These are phyloP conservation scores for Penicillium janthinellum DNA, from an alignment of 2,329 filamentous ascomycete genomes.

Conservation along the genomic window DNA sequence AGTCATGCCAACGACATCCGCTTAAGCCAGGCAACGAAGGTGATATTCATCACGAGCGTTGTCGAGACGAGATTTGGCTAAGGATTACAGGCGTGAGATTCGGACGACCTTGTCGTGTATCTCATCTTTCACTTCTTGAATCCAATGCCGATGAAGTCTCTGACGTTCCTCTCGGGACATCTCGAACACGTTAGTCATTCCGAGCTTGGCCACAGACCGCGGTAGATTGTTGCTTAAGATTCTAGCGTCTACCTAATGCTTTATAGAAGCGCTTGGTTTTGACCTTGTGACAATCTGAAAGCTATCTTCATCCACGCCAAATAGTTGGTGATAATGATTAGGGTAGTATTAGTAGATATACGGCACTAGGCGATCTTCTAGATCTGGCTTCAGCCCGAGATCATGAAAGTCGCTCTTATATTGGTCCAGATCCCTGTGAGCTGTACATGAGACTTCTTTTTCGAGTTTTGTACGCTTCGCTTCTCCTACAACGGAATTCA, in stretches of 20 bases:
- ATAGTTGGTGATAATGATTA: neutral
- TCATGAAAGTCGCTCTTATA: neutral
- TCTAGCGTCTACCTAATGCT: neutral
- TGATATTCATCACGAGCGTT: neutral
- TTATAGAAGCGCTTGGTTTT: neutral
- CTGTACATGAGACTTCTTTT: neutral
- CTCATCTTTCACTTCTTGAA: neutral
- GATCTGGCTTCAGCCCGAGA: neutral
- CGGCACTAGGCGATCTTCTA: neutral
- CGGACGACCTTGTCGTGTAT: neutral
- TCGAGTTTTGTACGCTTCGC: neutral
- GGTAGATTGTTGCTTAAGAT: neutral
- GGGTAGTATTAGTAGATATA: neutral
- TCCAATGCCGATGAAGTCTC: neutral
- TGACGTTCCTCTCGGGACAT: neutral
- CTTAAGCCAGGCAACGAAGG: neutral
- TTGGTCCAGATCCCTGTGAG: neutral
- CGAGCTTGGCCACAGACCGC: neutral
- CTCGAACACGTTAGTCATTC: neutral
- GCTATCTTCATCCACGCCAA: neutral
- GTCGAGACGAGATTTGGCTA: neutral
- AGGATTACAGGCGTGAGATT: neutral
- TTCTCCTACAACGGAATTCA: neutral
- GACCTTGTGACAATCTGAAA: neutral
- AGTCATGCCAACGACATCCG: neutral